Evolutionary conservation across 1,139 yeast species (phyloP).

Genomic region (Debaryomyces robertsiae): DNA sequence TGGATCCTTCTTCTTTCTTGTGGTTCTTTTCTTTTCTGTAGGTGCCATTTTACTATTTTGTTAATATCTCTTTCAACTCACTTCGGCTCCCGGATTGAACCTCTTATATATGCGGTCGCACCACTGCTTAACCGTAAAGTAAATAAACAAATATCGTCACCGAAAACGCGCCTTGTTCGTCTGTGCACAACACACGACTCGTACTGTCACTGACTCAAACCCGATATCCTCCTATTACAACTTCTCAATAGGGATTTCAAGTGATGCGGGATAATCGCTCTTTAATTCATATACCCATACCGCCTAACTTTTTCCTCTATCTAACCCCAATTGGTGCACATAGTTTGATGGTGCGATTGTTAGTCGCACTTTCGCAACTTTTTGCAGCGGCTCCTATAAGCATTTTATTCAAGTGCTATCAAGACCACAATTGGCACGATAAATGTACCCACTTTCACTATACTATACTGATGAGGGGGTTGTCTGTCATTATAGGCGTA

Average conservation of each 20-base stretch:
- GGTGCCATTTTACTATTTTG: conserved; percentile 21
- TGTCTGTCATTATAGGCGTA: no score
- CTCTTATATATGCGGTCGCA: conserved; percentile 5
- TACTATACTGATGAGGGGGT: no score
- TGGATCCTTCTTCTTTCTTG: conserved; percentile 76
- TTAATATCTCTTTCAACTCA: conserved; percentile 2
- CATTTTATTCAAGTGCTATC: no score
- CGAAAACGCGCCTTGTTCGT: conserved; percentile 4
- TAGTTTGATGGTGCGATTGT: no score
- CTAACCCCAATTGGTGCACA: no score
- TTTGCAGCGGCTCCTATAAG: background rate
- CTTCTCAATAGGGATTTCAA: no score
- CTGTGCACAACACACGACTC: background rate
- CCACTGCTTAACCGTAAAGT: conserved; percentile 3
- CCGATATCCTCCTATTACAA: no score
- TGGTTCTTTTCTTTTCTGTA: conserved; percentile 48
- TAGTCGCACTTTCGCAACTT: background rate
- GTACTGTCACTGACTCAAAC: no score
- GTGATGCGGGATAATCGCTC: no score
- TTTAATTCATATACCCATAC: background rate
- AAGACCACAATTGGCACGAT: no score
- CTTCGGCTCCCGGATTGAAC: conserved; percentile 1
- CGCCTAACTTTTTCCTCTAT: no score
- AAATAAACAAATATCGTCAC: conserved; percentile 8
- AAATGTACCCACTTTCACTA: no score